A percentile compares a stretch with the other conserved stretches of the same genome.
Evolutionary conservation across 768 basidiomycete species (phyloP).

Genomic region (Daedaleopsis sinensis): DNA sequence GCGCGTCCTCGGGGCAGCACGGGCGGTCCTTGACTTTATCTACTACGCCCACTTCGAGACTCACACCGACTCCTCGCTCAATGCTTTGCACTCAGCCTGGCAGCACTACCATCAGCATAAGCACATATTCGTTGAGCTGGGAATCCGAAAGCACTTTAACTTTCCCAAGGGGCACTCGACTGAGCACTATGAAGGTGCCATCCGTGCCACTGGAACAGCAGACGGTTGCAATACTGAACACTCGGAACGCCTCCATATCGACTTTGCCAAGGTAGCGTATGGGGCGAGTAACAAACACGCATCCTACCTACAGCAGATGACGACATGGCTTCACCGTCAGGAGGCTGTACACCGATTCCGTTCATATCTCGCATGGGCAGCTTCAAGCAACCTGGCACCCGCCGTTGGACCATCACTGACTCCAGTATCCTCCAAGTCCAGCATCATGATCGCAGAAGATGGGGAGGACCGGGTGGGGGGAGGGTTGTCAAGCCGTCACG

Average conservation of each 20-base stretch:
- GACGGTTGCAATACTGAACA: conserved; percentile 44
- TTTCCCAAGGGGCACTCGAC: conserved; percentile 43
- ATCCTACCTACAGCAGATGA: conserved; percentile 42
- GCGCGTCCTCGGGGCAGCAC: conserved; percentile 28
- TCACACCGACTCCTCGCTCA: conserved; percentile 35
- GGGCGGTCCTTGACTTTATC: conserved; percentile 41
- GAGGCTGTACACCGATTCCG: conserved; percentile 32
- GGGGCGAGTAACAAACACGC: conserved; percentile 38
- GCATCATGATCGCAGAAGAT: no score
- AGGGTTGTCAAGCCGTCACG: no score
- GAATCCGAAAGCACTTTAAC: conserved; percentile 39
- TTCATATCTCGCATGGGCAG: conserved; percentile 35
- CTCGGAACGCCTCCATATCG: conserved; percentile 43
- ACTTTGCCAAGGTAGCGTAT: conserved; percentile 40
- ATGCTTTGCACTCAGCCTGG: conserved; percentile 30
- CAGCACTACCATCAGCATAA: conserved; percentile 41
- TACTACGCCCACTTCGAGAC: conserved; percentile 39
- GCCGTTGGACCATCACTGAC: no score
- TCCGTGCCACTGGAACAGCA: conserved; percentile 35
- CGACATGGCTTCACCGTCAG: conserved; percentile 34
- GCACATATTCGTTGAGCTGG: conserved; percentile 37
- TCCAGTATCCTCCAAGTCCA: no score
- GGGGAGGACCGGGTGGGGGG: no score
- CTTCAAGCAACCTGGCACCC: no score
- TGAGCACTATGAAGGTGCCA: conserved; percentile 35